A percentile compares a stretch with the other conserved stretches of the same genome.
Conservation (phyloP, 2,329 filamentous ascomycete species). For the Magnaporthiopsis rhizophila region DNA sequence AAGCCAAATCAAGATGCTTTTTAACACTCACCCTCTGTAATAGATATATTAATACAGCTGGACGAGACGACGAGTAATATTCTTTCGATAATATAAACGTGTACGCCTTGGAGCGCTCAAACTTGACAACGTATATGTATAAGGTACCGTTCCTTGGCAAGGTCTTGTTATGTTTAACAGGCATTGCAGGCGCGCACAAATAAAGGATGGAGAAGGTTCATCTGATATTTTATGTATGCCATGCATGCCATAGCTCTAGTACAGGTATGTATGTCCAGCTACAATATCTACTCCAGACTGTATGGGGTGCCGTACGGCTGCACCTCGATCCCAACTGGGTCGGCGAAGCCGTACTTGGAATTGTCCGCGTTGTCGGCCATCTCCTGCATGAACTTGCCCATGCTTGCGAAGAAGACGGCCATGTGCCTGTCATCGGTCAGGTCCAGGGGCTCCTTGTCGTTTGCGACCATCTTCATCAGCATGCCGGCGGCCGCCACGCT, state of each 20-base stretch:
- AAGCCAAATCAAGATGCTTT: no score
- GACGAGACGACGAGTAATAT: no score
- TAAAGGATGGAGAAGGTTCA: no score
- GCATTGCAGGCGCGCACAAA: no score
- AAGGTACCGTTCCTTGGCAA: no score
- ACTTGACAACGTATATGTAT: no score
- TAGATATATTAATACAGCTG: no score
- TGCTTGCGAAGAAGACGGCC: background rate
- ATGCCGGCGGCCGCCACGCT: background rate
- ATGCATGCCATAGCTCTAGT: background rate
- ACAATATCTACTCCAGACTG: background rate
- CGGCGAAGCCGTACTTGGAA: background rate
- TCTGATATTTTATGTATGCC: background rate
- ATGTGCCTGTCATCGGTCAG: slow-evolving; percentile 3
- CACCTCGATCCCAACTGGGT: background rate
- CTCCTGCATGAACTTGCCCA: background rate
- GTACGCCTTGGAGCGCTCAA: no score
- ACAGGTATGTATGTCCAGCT: background rate
- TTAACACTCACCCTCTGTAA: no score
- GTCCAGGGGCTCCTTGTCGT: slow-evolving; percentile 6
- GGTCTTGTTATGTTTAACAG: no score
- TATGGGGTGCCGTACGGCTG: background rate
- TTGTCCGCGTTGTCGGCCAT: background rate
- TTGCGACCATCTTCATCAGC: slow-evolving; percentile 1
- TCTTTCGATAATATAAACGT: no score